Percentiles rank a stretch among this genome's conserved stretches.
phyloP scores from a whole-genome alignment of 306 rosid genomes.

The Phaseolus lunatus region DNA sequence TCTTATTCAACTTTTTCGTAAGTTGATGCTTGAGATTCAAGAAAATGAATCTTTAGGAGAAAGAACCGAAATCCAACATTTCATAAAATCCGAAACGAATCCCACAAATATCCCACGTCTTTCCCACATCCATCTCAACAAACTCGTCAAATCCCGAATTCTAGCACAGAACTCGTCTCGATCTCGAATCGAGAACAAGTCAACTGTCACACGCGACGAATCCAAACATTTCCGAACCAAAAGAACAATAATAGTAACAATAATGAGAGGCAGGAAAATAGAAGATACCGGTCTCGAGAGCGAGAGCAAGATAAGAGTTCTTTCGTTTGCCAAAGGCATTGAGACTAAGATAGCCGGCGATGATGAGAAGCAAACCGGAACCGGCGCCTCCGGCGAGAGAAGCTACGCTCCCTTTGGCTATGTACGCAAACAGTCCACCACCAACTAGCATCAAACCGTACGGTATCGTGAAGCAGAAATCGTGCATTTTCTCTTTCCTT shows the following conservation, averaged over 20 bases:
- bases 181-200: conserved; percentile 1
- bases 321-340: conserved; percentile 70
- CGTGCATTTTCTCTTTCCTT: conserved; percentile 72
- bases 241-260: no score
- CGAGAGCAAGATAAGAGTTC: conserved; percentile 68
- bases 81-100: not conserved
- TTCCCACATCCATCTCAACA: no score
- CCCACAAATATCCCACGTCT: not conserved
- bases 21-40: not conserved
- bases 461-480: conserved; percentile 92
- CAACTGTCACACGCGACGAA: not conserved
- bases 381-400: conserved; percentile 77
- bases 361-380: conserved; percentile 64
- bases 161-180: not conserved
- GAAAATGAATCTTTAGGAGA: not conserved
- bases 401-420: conserved; percentile 75
- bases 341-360: conserved; percentile 84
- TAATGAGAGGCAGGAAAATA: not conserved
- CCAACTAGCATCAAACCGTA: conserved; percentile 71
- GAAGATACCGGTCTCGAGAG: conserved; percentile 67
- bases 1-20: not conserved
- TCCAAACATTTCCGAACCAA: not conserved
- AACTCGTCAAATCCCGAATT: not conserved
- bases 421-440: conserved; percentile 78
- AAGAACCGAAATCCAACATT: not conserved